Evolutionary conservation across 805 yeast genomes (phyloP).

Genomic region (Barnettozyma populi): DNA sequence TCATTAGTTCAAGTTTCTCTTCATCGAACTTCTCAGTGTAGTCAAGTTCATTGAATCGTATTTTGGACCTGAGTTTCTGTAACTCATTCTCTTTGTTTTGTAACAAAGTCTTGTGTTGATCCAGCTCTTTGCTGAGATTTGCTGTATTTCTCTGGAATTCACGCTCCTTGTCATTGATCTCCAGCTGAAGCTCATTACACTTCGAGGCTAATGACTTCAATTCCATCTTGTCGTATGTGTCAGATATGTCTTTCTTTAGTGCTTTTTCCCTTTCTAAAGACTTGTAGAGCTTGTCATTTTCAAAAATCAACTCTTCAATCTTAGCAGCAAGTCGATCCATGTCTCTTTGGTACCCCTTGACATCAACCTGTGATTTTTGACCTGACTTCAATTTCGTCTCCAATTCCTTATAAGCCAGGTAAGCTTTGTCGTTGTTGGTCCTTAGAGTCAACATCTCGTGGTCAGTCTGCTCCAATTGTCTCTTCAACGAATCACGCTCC

Average conservation of each 20-base stretch:
- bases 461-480: conserved; percentile 19
- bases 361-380: conserved; percentile 6
- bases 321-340: conserved; percentile 25
- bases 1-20: conserved; percentile 32
- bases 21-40: conserved; percentile 30
- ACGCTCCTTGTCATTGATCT: conserved; percentile 21
- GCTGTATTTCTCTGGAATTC: conserved; percentile 16
- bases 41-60: conserved; percentile 29
- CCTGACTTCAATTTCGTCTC: conserved; percentile 11
- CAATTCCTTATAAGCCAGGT: conserved; percentile 19
- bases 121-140: conserved; percentile 21
- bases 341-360: conserved; percentile 27
- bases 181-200: conserved; percentile 29
- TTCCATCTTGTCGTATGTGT: conserved; percentile 32
- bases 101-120: conserved; percentile 19
- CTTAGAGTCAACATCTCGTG: conserved; percentile 21
- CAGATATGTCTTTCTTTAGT: conserved; percentile 12
- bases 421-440: conserved; percentile 28
- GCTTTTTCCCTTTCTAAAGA: conserved; percentile 31
- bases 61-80: conserved; percentile 28
- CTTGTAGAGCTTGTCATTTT: conserved; percentile 31
- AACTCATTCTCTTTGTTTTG: conserved; percentile 34
- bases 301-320: conserved; percentile 32
- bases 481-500: conserved; percentile 24
- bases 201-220: conserved; percentile 32